These are phyloP conservation scores for Pseudogymnoascus sp. DNA, from an alignment of 2,329 filamentous ascomycete genomes.

Conservation along the genomic window DNA sequence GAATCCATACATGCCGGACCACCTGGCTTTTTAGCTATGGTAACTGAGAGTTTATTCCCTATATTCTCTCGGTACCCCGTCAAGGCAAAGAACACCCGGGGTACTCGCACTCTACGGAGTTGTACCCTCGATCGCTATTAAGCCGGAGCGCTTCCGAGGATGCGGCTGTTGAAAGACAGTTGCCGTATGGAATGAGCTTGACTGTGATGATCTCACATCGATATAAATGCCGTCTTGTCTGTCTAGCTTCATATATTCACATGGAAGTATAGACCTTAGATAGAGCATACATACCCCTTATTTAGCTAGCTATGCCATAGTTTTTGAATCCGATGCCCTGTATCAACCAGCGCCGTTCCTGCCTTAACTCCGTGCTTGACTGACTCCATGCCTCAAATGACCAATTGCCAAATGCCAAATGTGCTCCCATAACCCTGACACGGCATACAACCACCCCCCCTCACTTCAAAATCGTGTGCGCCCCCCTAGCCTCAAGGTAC, in stretches of 20 bases:
- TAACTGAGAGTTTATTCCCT: constrained; percentile 53
- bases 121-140: constrained; percentile 72
- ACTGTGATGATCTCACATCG: constrained; percentile 55
- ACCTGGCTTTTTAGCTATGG: constrained; percentile 33
- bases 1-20: constrained; percentile 18
- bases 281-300: constrained; percentile 27
- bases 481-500: constrained; percentile 82
- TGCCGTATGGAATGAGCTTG: constrained; percentile 89
- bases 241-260: constrained; percentile 3
- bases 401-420: constrained; percentile 1
- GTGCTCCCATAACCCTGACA: not conserved
- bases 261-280: constrained; percentile 11
- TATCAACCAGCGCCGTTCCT: not conserved
- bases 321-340: constrained; percentile 5
- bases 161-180: constrained; percentile 66
- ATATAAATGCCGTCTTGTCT: constrained; percentile 9
- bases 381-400: not conserved
- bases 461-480: constrained; percentile 89
- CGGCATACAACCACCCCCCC: constrained; percentile 13
- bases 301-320: not conserved
- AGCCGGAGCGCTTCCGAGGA: constrained; percentile 95
- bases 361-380: not conserved
- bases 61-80: constrained; percentile 78
- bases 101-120: constrained; percentile 21
- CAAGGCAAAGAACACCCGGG: constrained; percentile 68